Evolutionary conservation across 345 rosid genomes (phyloP), one percentile per base, ranked within the genome.

Genomic region (Lumnitzera littorea): DNA sequence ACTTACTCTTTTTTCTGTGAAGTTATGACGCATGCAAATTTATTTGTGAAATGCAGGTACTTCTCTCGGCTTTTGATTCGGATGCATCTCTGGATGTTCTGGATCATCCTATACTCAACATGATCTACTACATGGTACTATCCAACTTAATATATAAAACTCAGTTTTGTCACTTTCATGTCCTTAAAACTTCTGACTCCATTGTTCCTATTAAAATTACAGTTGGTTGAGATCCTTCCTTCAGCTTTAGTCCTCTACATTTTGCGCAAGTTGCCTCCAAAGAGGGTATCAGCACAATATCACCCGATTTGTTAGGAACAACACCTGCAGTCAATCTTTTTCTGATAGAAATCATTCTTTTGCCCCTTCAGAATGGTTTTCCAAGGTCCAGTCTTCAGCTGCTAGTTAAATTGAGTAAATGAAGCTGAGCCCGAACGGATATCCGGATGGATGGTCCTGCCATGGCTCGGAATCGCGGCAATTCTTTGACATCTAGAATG

Each of bases 151-250:
- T 13, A 61, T 50, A 8, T 31, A 6, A 2, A 13, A 36, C 13
- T 53, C 13, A 8, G 4, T 13, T 55, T 15, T 8, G 29, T 29
- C 31, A 27, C 16, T 55, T 15, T 55, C 46, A 43, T 48, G 15
- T 49, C 48, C 51, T 53, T 48, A 12, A 24, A 56, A 4, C 27
- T 9, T 16, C 58, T 27, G 15, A 51, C n/a, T 48, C 16, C 59
- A 14, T 15, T 58, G 20, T 50, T 46, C 27, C 12, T 65, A 12
- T 59, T 60, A 54, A 58, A 72, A 78, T 53, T 16, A 48, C 87
- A 95, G 97, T 72, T 95, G 47, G 96, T 83, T 13, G 99, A 95
- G 89, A 88, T 95, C 63, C 84, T 91, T 56, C 99, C 99, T 61
- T 91, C 99, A 2, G 94, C 99, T 46, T 75, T 95, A 15, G 97